These are phyloP conservation scores for Zymoseptoria tritici DNA, from an alignment of 2,329 filamentous ascomycete genomes.

Conservation along the genomic window DNA sequence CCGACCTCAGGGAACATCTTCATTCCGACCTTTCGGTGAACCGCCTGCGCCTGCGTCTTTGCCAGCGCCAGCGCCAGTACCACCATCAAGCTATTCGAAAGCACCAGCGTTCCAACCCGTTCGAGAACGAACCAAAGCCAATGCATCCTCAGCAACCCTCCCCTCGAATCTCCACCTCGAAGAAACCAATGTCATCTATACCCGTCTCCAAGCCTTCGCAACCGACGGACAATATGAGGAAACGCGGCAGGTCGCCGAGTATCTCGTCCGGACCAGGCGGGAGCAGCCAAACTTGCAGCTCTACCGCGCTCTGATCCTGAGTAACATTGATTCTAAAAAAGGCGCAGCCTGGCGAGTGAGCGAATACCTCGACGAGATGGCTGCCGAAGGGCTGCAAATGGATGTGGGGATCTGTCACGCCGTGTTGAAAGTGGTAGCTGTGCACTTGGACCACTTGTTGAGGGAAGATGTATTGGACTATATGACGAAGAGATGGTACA, in stretches of 20 bases:
- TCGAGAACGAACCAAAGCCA: not conserved
- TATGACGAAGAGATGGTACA: conserved; percentile 68
- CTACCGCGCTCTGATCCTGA: conserved; percentile 68
- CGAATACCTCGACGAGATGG: conserved; percentile 67
- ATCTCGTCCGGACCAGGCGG: conserved; percentile 50
- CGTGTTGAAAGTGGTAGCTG: conserved; percentile 64
- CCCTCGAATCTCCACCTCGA: conserved; percentile 7
- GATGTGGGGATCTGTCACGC: conserved; percentile 64
- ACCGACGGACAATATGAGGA: conserved; percentile 33
- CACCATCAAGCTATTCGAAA: not conserved
- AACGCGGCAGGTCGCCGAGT: conserved; percentile 45
- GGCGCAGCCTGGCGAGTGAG: conserved; percentile 61
- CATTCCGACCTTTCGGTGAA: not conserved
- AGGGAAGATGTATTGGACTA: conserved; percentile 63
- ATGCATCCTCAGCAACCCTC: not conserved
- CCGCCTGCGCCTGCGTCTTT: not conserved
- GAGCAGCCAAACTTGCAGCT: conserved; percentile 51
- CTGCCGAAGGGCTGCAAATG: conserved; percentile 50
- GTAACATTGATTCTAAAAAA: conserved; percentile 55
- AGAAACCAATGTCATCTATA: conserved; percentile 37
- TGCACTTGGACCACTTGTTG: conserved; percentile 79
- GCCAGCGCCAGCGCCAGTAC: not conserved
- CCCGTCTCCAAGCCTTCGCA: conserved; percentile 39
- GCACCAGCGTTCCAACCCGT: not conserved
- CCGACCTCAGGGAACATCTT: not conserved